Evolutionary conservation across 2,329 filamentous ascomycete genomes (phyloP), one percentile per base, ranked within the genome.

Genomic region (Aspergillus sp.): DNA sequence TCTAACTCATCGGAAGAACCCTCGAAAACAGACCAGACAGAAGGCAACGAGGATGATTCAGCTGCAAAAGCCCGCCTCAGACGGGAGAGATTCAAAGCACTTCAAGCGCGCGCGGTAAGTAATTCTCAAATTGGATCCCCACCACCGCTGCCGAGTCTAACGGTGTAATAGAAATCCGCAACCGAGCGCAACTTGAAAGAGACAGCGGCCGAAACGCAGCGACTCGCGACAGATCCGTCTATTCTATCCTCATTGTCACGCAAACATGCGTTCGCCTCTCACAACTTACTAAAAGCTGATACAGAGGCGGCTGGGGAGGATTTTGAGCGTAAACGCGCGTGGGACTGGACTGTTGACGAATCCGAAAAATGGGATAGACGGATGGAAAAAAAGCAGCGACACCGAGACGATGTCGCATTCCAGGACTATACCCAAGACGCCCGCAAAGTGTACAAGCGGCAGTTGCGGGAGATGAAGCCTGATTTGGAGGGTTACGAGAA

Each of bases 341-440:
- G 95, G 95, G 95, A 98, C 78, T 99, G 95, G 90, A 99, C 95
- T 1, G 81, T 93, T 6, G 95, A 99, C 63, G 95, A 99, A 77
- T 90, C 87, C 66, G 95, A 97, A 78, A 86, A 84, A 64, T 99
- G 95, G 95, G 95, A 99, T 75, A 89, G 88, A 78, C 88, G 93
- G 32, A 79, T 96, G 73, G 90, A 89, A 69, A 96, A 96, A 82
- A 96, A 92, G 78, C 85, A 86, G 57, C 84, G 85, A 17, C 89
- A 90, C 68, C 83, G 89, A 61, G 91, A 96, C 72, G 88, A 93
- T 74, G 91, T 92, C 58, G 89, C 91, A 3, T 99, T 99, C 77
- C 85, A 89, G 68, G 93, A 98, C 74, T 96, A 96, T 76, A 83
- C 85, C 5, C 86, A 90, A 66, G 93, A 97, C 73, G 90, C 91